Evolutionary conservation across 441 rosid genomes (phyloP).

Genomic region (Brassica hybrid): DNA sequence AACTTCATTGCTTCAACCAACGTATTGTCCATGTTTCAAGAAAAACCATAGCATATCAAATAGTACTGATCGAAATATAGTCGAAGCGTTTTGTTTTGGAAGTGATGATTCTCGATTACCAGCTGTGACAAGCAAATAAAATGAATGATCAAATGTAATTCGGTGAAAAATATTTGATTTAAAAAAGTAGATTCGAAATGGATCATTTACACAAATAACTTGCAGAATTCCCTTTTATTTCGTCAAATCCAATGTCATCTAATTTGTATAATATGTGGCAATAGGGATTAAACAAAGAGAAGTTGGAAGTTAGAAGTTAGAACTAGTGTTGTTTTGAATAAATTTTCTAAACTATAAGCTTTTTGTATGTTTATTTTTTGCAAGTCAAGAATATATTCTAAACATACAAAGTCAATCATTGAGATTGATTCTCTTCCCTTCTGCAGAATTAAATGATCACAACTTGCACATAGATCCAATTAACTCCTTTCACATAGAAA

Average conservation of each 20-base stretch:
- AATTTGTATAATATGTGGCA: neutral
- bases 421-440: neutral
- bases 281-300: neutral
- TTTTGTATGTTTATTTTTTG: neutral
- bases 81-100: too few species aligned
- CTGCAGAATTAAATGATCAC: neutral
- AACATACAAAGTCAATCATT: neutral
- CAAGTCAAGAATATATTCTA: neutral
- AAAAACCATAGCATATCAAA: neutral
- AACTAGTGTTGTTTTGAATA: neutral
- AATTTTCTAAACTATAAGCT: neutral
- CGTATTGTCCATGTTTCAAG: neutral
- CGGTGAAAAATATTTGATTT: too few species aligned
- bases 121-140: too few species aligned
- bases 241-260: too few species aligned
- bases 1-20: conserved; percentile 20
- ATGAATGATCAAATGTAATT: too few species aligned
- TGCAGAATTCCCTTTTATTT: too few species aligned
- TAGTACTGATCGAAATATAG: neutral
- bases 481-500: neutral
- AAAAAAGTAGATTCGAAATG: too few species aligned
- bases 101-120: too few species aligned
- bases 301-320: neutral
- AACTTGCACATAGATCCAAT: conserved; percentile 6
- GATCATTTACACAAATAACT: too few species aligned